These are phyloP conservation scores for Smittium culicis DNA, from an alignment of 371 early-diverging fungal species.

Conservation along the genomic window DNA sequence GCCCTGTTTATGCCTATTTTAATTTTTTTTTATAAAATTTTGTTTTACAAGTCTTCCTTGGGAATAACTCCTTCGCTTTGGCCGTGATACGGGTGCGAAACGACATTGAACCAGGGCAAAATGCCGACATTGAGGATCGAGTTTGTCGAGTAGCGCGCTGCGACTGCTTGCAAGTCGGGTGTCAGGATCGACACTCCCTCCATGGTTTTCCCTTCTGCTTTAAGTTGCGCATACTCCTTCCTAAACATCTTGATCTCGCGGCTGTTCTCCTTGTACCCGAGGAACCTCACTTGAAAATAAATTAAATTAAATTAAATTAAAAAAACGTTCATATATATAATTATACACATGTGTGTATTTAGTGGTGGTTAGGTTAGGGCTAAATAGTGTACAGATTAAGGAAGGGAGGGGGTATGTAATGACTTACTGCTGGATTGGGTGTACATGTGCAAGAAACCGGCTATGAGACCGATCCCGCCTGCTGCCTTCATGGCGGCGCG, in stretches of 20 bases:
- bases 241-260: conserved; percentile 60
- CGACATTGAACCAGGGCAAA: conserved; percentile 70
- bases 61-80: conserved; percentile 30
- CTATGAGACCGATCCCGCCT: conserved; percentile 11
- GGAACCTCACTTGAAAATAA: conserved; percentile 65
- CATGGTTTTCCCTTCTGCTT: conserved; percentile 53
- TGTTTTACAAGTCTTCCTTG: conserved; percentile 16
- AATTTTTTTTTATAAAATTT: too few relatives aligned
- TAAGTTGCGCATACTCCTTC: conserved; percentile 45
- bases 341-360: too few relatives aligned
- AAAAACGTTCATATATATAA: too few relatives aligned
- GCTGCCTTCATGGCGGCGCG: conserved; percentile 20
- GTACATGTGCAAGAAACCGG: conserved; percentile 25
- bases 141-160: conserved; percentile 50
- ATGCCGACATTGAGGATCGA: conserved; percentile 26
- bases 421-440: conserved; percentile 11
- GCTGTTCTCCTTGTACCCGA: conserved; percentile 82
- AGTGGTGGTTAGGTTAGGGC: too few relatives aligned
- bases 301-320: conserved; percentile 34
- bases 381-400: too few relatives aligned
- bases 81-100: conserved; percentile 64
- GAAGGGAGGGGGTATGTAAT: too few relatives aligned
- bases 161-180: conserved; percentile 42
- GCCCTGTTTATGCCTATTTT: too few relatives aligned
- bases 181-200: conserved; percentile 52